Conservation (phyloP, 2,329 filamentous ascomycete genomes). For the Colletotrichum magnum region DNA sequence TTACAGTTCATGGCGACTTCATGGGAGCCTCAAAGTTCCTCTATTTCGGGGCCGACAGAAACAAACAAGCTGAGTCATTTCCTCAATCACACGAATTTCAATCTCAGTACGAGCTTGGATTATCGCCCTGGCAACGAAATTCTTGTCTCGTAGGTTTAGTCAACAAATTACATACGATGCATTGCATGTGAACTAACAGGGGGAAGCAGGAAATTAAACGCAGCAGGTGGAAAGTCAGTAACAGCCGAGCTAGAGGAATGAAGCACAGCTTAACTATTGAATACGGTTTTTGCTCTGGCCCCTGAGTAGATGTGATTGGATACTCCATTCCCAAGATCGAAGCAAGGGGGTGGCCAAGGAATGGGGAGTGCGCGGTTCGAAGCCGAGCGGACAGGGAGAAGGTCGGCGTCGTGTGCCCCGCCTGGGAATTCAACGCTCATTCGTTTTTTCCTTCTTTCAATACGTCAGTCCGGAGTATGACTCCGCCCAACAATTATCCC, state of each 20-base stretch:
- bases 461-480: too few relatives aligned
- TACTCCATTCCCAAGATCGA: conserved; percentile 18
- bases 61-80: too few relatives aligned
- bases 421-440: background rate
- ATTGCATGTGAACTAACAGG: conserved; percentile 18
- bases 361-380: conserved; percentile 7
- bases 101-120: too few relatives aligned
- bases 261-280: conserved; percentile 42
- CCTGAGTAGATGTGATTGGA: conserved; percentile 29
- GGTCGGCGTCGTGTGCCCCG: background rate
- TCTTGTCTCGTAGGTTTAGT: too few relatives aligned
- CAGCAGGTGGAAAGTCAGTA: conserved; percentile 25
- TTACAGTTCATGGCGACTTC: too few relatives aligned
- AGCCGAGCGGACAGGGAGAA: conserved; percentile 6
- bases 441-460: too few relatives aligned
- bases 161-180: too few relatives aligned
- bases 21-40: too few relatives aligned
- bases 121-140: too few relatives aligned
- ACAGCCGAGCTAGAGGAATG: conserved; percentile 25
- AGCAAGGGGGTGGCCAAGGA: conserved; percentile 10
- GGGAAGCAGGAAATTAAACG: conserved; percentile 3
- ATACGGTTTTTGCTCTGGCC: conserved; percentile 40
- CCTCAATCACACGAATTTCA: too few relatives aligned
- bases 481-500: too few relatives aligned
- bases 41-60: too few relatives aligned